Base-by-base conservation (phyloP, 2,329 filamentous ascomycete genomes). In the Ascochyta lentis region DNA sequence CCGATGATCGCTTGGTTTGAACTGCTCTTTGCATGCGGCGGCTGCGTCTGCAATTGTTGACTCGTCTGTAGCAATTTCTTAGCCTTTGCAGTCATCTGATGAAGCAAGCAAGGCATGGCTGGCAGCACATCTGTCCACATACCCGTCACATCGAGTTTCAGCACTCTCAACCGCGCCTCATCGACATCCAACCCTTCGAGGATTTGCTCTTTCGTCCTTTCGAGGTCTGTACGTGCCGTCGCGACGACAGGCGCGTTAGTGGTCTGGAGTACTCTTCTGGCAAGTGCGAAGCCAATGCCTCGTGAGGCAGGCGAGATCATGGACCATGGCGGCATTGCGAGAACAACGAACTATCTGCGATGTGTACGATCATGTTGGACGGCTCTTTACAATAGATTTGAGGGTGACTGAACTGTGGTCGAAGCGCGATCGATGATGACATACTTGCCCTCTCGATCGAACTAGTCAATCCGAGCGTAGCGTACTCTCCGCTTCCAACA, bases 231-330 rank as follows among this genome's bases (percentile, higher is more conserved):
- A 24, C 86, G 78, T 8, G 84, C 83, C 42, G 86, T 89, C 45
- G 84, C 85, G 29, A 89, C 78, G 22, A 89, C 77, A 0, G 86
- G 86, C 13, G 84, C 76, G 26, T 77, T 77, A 7, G 86, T 87
- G 9, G 81, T 84, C 50, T 79, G 74, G 7, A 89, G 77, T 6
- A 89, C 74, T 52, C 82, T 81, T 46, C 84, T 80, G 2, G 85
- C 82, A 26, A 89, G 76, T 38, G 85, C 82, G 59, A 86, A 82
- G 15, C 86, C 87, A 62, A 89, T 84, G 59, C 87, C 86, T 60
- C 85, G 78, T 7, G 85, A 88, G 27, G 86, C 82, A 2, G 87
- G 87, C 12, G 81, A 83, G 6, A 85, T 77, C 16, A 86, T 70
- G 15, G 76, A 76, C 79, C 80, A 82, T 13, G 79, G 79, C 47